Conservation (phyloP, 2,329 filamentous ascomycete genomes). For the Claviceps pazoutovae region DNA sequence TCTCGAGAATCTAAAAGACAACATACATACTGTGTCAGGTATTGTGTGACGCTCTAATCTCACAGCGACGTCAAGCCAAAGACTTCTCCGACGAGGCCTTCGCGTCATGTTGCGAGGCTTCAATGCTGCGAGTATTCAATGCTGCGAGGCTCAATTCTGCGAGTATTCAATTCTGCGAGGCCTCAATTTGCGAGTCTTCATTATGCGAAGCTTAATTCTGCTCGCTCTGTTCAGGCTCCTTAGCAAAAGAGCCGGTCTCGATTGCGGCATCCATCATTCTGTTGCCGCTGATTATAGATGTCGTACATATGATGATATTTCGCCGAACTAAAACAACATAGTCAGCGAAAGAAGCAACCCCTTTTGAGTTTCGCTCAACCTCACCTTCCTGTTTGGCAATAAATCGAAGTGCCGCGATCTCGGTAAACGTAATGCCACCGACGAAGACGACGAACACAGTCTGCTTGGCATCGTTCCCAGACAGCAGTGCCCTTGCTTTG, state of each 20-base stretch:
- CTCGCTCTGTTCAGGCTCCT: conserved; percentile 15
- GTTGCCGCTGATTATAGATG: conserved; percentile 79
- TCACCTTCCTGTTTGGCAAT: conserved; percentile 65
- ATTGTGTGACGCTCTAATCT: not conserved
- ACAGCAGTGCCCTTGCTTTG: conserved; percentile 70
- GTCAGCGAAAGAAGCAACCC: not conserved
- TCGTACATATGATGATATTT: conserved; percentile 85
- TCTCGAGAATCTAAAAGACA: not conserved
- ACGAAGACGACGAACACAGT: conserved; percentile 93
- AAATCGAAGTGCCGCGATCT: conserved; percentile 87
- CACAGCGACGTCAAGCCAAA: not conserved
- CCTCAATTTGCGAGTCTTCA: too few species aligned
- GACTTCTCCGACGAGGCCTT: not conserved
- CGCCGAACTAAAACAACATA: conserved; percentile 41
- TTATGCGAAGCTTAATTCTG: not conserved
- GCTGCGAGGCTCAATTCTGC: not conserved
- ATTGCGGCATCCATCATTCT: conserved; percentile 76
- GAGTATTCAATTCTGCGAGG: not conserved
- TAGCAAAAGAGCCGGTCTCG: conserved; percentile 48
- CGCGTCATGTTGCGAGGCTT: not conserved
- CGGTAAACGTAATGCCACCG: conserved; percentile 91
- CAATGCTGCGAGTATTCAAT: not conserved
- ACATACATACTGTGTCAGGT: not conserved
- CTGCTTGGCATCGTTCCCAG: conserved; percentile 65
- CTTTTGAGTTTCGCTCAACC: conserved; percentile 9